These are phyloP conservation scores for Orobanche coerulescens DNA, from an alignment of 257 asterid genomes.

Conservation along the genomic window DNA sequence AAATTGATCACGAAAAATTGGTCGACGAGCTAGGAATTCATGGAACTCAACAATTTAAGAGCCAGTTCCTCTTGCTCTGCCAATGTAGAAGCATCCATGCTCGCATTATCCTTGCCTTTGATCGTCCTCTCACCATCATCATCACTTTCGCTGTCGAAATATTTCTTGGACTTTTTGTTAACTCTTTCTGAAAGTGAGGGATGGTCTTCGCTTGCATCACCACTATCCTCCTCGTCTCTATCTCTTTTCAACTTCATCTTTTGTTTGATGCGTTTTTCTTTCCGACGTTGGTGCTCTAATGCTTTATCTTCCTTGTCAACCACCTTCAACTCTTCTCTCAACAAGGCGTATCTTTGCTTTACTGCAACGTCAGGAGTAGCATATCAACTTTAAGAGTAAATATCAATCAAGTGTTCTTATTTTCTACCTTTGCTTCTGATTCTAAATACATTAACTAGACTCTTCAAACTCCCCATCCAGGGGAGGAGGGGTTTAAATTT, in stretches of 20 bases:
- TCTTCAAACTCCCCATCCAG: no score
- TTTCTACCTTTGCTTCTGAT: no score
- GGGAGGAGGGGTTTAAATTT: no score
- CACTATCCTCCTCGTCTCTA: conserved; percentile 35
- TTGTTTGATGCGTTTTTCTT: conserved; percentile 64
- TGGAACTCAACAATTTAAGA: conserved; percentile 64
- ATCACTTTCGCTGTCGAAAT: conserved; percentile 54
- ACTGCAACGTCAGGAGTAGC: conserved; percentile 38
- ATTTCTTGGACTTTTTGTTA: conserved; percentile 45
- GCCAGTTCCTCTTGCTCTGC: conserved; percentile 91
- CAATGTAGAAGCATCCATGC: conserved; percentile 34
- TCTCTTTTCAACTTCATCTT: conserved; percentile 66
- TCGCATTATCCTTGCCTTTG: conserved; percentile 17
- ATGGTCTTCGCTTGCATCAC: conserved; percentile 28
- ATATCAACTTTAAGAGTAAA: background rate
- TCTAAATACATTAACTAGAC: no score
- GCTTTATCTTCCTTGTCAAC: conserved; percentile 80
- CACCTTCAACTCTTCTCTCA: conserved; percentile 55
- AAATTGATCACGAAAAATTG: background rate
- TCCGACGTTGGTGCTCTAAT: conserved; percentile 51
- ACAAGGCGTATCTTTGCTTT: conserved; percentile 45
- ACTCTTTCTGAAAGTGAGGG: conserved; percentile 35
- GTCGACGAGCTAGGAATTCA: conserved; percentile 40
- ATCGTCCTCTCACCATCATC: conserved; percentile 17
- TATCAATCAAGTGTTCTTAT: no score